Conservation (phyloP, 768 basidiomycete species). For the Lentinula aciculospora region DNA sequence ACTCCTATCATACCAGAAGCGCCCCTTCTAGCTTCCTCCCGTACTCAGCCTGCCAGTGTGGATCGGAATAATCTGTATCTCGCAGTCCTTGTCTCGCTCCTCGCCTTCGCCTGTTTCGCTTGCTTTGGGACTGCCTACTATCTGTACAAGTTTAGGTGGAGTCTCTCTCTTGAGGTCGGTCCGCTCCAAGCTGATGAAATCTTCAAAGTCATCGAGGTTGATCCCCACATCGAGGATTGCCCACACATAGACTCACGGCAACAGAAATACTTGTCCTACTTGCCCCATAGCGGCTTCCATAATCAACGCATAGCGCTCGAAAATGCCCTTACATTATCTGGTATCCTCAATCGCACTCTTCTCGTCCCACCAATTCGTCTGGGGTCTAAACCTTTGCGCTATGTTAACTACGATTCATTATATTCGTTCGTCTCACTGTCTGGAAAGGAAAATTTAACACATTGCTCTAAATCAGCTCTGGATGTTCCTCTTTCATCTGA, state of each 20-base stretch:
- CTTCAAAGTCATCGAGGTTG: conserved; percentile 24
- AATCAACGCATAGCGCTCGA: conserved; percentile 85
- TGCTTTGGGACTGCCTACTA: conserved; percentile 62
- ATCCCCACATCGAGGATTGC: conserved; percentile 12
- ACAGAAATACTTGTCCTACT: conserved; percentile 59
- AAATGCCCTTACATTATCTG: conserved; percentile 73
- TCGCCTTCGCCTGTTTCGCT: conserved; percentile 40
- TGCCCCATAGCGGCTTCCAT: conserved; percentile 82
- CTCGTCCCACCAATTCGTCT: conserved; percentile 74
- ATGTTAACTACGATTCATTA: conserved; percentile 48
- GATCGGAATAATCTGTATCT: conserved; percentile 25
- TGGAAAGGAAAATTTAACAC: conserved; percentile 43
- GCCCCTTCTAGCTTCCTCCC: conserved; percentile 8
- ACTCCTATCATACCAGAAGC: conserved; percentile 13
- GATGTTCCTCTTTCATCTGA: conserved; percentile 39
- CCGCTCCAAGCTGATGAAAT: conserved; percentile 24
- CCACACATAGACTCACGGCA: conserved; percentile 14
- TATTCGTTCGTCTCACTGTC: conserved; percentile 38
- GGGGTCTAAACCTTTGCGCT: conserved; percentile 54
- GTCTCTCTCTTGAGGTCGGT: conserved; percentile 14
- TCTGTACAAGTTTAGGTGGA: conserved; percentile 60
- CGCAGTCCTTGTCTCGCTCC: conserved; percentile 38
- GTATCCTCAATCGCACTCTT: conserved; percentile 68
- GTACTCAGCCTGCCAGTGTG: conserved; percentile 6
- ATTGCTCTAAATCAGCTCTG: conserved; percentile 38